A percentile compares a stretch with the other conserved stretches of the same genome.
Conservation (phyloP, 1,139 yeast genomes). For the Blastobotrys serpentis region DNA sequence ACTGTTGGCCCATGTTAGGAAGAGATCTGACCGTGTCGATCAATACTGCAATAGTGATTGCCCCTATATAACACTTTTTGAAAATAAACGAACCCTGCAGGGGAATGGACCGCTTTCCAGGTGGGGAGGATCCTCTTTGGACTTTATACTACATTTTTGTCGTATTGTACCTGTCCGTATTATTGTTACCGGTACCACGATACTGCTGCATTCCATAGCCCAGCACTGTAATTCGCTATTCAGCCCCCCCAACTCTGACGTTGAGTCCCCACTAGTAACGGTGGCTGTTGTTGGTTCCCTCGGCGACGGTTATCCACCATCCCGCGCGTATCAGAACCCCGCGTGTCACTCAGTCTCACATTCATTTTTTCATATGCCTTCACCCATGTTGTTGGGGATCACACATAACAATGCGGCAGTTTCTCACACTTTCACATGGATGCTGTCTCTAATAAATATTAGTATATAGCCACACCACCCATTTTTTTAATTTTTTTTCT, state of each 20-base stretch:
- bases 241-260: no score
- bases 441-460: conserved; percentile 1
- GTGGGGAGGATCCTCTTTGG: neutral
- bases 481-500: conserved; percentile 3
- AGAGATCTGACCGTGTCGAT: neutral
- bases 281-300: no score
- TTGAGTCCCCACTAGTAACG: no score
- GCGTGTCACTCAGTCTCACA: conserved; percentile 4
- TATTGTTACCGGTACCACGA: no score
- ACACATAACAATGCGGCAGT: neutral
- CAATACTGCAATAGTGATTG: no score
- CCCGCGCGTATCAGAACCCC: neutral
- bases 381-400: conserved; percentile 5
- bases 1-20: no score
- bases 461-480: neutral
- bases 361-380: conserved; percentile 5
- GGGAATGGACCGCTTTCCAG: neutral
- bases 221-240: no score
- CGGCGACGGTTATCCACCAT: no score
- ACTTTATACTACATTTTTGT: no score
- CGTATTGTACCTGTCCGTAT: no score
- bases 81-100: neutral
- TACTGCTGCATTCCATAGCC: no score
- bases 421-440: conserved; percentile 5
- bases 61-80: no score